phyloP scores from a whole-genome alignment of 208 protist species.

The Wallacemonas sp. region DNA sequence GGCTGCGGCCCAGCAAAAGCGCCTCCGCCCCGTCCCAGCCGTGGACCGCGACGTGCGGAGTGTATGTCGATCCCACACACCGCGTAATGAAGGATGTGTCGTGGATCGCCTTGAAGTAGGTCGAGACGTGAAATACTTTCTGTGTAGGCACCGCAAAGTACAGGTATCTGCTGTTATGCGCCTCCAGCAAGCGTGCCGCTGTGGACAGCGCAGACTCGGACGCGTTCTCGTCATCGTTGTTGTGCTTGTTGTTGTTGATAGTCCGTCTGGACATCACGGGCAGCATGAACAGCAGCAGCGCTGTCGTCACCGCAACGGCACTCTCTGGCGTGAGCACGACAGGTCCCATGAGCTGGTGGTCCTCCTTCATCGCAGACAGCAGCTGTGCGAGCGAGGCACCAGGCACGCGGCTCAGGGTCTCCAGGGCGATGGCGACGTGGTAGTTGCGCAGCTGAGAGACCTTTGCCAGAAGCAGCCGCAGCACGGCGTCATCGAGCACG shows the following conservation, averaged over 20 bases:
- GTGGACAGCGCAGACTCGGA: not conserved
- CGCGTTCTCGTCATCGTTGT: too few relatives aligned
- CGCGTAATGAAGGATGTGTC: slow-evolving; percentile 40
- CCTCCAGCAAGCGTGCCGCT: not conserved
- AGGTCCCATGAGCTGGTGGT: slow-evolving; percentile 11
- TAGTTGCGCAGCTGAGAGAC: slow-evolving; percentile 50
- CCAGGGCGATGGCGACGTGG: slow-evolving; percentile 64
- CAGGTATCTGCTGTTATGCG: slow-evolving; percentile 7
- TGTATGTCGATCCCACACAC: not conserved
- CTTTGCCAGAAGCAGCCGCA: slow-evolving; percentile 6
- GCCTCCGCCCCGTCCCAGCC: slow-evolving; percentile 37
- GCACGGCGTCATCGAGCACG: not conserved
- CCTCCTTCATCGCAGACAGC: slow-evolving; percentile 17
- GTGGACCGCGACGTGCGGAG: slow-evolving; percentile 13
- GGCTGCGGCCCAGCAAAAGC: slow-evolving; percentile 57
- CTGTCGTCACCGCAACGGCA: slow-evolving; percentile 45
- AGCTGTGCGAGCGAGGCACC: slow-evolving; percentile 25
- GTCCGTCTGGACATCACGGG: not conserved
- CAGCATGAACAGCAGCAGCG: slow-evolving; percentile 37
- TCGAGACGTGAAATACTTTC: slow-evolving; percentile 31
- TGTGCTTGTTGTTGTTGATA: too few relatives aligned
- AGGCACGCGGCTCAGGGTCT: slow-evolving; percentile 36
- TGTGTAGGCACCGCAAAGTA: slow-evolving; percentile 50
- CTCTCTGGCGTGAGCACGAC: slow-evolving; percentile 58
- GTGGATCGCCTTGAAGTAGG: slow-evolving; percentile 69